Base-by-base conservation (phyloP, 2,329 filamentous ascomycete species). In the Aspergillus nomiae region DNA sequence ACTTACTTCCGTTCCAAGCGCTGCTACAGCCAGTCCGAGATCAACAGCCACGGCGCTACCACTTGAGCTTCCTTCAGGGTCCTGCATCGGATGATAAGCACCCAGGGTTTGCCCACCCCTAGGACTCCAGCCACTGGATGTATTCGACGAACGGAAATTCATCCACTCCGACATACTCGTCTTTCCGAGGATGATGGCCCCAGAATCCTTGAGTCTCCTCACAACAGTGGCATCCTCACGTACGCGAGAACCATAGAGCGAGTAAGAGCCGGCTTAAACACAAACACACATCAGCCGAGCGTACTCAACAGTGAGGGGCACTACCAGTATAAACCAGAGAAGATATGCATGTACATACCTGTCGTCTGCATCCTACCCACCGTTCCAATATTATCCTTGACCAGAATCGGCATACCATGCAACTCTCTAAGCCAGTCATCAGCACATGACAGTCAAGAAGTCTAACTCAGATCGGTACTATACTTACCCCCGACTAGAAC, bases 361-460 rank as follows among this genome's bases (percentile, higher is more conserved):
- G 85, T 87, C 65, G 86, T 90, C 69, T 87, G 84, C 86, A 90
- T 88, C 63, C 80, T 73, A 70, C 90, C 87, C 2, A 76, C 72
- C 0, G 88, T 90, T 16, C 84, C 87, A 56, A 91, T 89, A 70
- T 88, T 89, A 75, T 89, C 85, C 73, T 91, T 91, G 76, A 90
- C 80, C 6, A 90, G 75, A 28, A 90, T 84, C 0, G 88, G 89
- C 4, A 90, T 82, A 7, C 89, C 88, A 70, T 90, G 87, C 0
- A 90, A 78, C 2, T 86, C 86, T 0, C 83, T 81, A 57, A 21
- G 12, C 1, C n/a, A n/a, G 24, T 1, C 14, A 24, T 36, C 19
- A 54, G 51, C 21, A 34, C 11, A 11, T 34, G 2, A 12, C 19
- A 54, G 19, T 34, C 30, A 54, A 10, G 6, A 36, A 12, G 9